phyloP scores from a whole-genome alignment of 2,329 filamentous ascomycete species.

The Acarospora socialis region DNA sequence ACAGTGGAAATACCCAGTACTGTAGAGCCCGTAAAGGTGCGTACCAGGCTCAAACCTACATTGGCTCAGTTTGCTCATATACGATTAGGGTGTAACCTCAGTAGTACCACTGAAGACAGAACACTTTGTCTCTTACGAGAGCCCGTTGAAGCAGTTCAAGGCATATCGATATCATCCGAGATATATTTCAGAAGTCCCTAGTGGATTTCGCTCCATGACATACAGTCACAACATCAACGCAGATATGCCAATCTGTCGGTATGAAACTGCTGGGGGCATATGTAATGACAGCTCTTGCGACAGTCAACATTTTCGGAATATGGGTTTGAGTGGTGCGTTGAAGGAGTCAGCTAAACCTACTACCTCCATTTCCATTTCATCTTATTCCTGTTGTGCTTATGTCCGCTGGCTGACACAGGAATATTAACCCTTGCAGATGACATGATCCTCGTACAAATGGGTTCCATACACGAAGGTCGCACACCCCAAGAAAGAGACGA shows the following conservation, averaged over 20 bases:
- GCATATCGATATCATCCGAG: slow-evolving; percentile 80
- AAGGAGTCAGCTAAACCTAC: slow-evolving; percentile 17
- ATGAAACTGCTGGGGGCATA: slow-evolving; percentile 52
- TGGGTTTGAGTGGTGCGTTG: slow-evolving; percentile 62
- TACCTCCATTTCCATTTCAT: slow-evolving; percentile 10
- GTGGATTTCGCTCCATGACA: slow-evolving; percentile 76
- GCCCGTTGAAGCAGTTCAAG: slow-evolving; percentile 68
- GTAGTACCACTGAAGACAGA: too few relatives aligned
- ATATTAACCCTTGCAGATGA: slow-evolving; percentile 32
- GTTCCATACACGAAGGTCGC: slow-evolving; percentile 31
- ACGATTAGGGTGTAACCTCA: too few relatives aligned
- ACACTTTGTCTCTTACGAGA: slow-evolving; percentile 57
- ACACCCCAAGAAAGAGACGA: slow-evolving; percentile 29
- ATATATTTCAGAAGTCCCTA: slow-evolving; percentile 53
- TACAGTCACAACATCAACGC: slow-evolving; percentile 85
- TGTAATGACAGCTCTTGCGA: slow-evolving; percentile 65
- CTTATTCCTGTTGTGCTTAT: slow-evolving; percentile 13
- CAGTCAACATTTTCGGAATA: slow-evolving; percentile 65
- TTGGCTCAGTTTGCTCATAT: too few relatives aligned
- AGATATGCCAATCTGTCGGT: slow-evolving; percentile 58
- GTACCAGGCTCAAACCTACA: too few relatives aligned
- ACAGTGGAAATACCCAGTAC: too few relatives aligned
- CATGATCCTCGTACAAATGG: slow-evolving; percentile 36
- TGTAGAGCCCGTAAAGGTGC: too few relatives aligned
- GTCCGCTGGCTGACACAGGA: slow-evolving; percentile 27